Evolutionary conservation across 1,139 yeast genomes (phyloP), one percentile per base, ranked within the genome.

Genomic region (Hyphopichia wangnamkhiaoensis): DNA sequence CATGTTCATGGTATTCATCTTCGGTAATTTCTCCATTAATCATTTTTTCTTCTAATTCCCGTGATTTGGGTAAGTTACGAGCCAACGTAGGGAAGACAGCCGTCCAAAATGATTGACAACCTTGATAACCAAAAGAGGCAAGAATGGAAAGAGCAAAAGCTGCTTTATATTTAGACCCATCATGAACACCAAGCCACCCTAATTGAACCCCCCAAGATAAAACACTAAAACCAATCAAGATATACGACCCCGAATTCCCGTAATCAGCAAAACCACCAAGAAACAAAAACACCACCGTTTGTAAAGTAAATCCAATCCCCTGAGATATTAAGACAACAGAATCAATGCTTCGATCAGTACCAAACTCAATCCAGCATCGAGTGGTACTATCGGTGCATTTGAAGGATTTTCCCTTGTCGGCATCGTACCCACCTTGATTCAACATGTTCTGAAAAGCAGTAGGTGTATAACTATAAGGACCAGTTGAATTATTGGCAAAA

Each of bases 21-120:
- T 39, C 44, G 2, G 38, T 34, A 10, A 41, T 39, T n/a, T 41
- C 40, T 5, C 37, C 38, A 19, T 37, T 33, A 13, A 39, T 27
- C 31, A 37, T 41, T 39, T 16, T 8, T 3, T 4, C 21, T 25
- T 33, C 35, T 4, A 33, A n/a, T 23, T 33, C 30, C 13, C 30
- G 24, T 24, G 29, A n/a, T 21, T 33, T 24, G 12, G 35, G 35
- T 21, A 33, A 23, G n/a, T 25, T 25, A 27, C 45, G 33, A 7
- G 38, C 38, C 18, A 41, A 32, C 12, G 31, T 34, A 14, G 45
- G 45, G 31, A 41, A 41, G 27, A 33, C 31, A 5, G 41, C 41
- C 3, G 45, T 41, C 43, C 43, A 41, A 29, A 39, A 41, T 8
- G 41, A 39, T 21, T 41, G 43, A 20, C 43, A 41, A 13, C 43